A percentile compares a stretch with the other conserved stretches of the same genome.
These are phyloP conservation scores for Juglanconis oblonga DNA, from an alignment of 2,329 filamentous ascomycete species.

Conservation along the genomic window DNA sequence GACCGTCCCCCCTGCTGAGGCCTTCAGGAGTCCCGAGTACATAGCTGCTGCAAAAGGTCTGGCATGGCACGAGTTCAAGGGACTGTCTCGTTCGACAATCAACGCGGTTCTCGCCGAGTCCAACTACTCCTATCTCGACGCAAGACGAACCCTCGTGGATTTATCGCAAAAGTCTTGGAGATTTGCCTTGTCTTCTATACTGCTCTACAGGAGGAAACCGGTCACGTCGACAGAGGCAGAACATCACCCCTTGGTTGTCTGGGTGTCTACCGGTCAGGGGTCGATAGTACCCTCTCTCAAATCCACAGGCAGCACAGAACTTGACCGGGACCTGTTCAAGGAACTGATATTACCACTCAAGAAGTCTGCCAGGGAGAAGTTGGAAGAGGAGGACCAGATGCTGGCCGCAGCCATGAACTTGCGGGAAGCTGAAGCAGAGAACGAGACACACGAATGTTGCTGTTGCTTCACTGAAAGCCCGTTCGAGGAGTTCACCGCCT, in stretches of 20 bases:
- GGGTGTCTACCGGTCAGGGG: constrained; percentile 55
- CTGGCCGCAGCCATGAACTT: constrained; percentile 54
- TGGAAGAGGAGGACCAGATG: constrained; percentile 49
- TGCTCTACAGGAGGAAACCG: constrained; percentile 59
- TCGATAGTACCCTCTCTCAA: constrained; percentile 60
- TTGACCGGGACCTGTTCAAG: constrained; percentile 60
- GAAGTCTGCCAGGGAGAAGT: constrained; percentile 37
- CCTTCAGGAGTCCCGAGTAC: constrained; percentile 66
- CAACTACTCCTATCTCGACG: constrained; percentile 75
- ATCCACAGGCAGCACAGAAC: constrained; percentile 62
- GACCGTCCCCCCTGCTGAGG: constrained; percentile 56
- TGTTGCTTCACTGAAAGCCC: constrained; percentile 72
- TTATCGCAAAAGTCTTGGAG: constrained; percentile 75
- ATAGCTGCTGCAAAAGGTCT: constrained; percentile 65
- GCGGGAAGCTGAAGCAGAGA: constrained; percentile 55
- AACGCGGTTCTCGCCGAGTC: constrained; percentile 76
- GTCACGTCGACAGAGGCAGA: constrained; percentile 52
- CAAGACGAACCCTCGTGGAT: constrained; percentile 65
- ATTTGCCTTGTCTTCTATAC: constrained; percentile 68
- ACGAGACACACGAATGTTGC: constrained; percentile 65
- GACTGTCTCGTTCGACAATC: constrained; percentile 69
- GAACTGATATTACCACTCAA: constrained; percentile 55
- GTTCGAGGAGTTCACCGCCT: constrained; percentile 74
- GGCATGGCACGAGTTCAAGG: constrained; percentile 73
- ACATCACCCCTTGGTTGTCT: constrained; percentile 60